Conservation (phyloP, 2,329 filamentous ascomycete genomes). For the Pseudocercospora ulei region DNA sequence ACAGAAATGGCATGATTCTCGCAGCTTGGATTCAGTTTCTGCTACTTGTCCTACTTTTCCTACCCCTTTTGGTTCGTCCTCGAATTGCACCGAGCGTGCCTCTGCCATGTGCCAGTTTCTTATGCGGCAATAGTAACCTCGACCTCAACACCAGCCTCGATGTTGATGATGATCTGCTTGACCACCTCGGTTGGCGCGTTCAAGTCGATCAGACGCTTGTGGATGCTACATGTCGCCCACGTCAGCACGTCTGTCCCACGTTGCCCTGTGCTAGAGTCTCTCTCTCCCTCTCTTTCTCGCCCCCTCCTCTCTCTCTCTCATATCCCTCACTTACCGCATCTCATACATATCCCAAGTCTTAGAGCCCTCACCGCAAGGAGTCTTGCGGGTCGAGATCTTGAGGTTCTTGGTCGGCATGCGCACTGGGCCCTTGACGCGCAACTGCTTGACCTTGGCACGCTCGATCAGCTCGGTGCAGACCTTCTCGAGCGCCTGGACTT, state of each 20-base stretch:
- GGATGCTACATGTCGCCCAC: constrained; percentile 27
- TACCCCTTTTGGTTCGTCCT: too few species aligned
- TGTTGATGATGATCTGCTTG: constrained; percentile 95
- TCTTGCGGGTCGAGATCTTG: constrained; percentile 97
- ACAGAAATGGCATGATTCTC: too few species aligned
- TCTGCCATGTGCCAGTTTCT: too few species aligned
- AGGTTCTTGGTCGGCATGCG: constrained; percentile 95
- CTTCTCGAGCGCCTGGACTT: constrained; percentile 93
- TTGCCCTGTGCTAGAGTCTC: too few species aligned
- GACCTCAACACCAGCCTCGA: constrained; percentile 86
- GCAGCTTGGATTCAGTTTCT: too few species aligned
- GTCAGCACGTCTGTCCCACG: constrained; percentile 5
- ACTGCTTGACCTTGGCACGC: constrained; percentile 95
- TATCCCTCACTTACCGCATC: constrained; percentile 77
- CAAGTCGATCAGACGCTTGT: constrained; percentile 45
- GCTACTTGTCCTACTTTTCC: too few species aligned
- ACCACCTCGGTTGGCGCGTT: constrained; percentile 96
- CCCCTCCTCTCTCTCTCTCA: constrained; percentile 29
- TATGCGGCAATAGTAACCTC: constrained; percentile 87
- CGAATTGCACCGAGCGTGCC: too few species aligned
- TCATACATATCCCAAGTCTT: constrained; percentile 99
- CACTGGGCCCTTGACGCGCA: constrained; percentile 96
- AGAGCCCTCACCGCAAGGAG: constrained; percentile 97
- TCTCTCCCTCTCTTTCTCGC: too few species aligned
- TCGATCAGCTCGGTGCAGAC: constrained; percentile 97